Base-by-base conservation (phyloP, 2,329 filamentous ascomycete genomes). In the Cladosporium sp. region DNA sequence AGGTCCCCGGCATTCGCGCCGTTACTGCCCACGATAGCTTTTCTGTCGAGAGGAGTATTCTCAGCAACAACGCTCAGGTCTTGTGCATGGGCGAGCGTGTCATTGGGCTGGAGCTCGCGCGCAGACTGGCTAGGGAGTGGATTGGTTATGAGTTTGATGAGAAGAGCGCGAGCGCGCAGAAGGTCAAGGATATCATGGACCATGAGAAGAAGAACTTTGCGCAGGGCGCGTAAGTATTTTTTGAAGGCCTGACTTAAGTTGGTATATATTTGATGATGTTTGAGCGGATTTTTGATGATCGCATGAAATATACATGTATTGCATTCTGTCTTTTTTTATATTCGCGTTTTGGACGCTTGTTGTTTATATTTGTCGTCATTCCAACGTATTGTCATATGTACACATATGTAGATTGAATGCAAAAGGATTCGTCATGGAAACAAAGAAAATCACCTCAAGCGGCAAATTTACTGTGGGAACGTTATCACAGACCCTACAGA, bases 11-110 rank as follows among this genome's bases (percentile, higher is more conserved):
- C 5, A 82, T 95, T 54, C 77, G 89, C 19, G 89, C 89, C n/a
- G 89, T 95, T 15, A 95, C 89, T 4, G 89, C 89, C 1, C 89
- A 95, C 68, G 89, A 95, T 66, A 85, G 83, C 58, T 95, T 91
- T 74, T 85, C 80, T 50, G 88, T 95, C 5, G 89, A 95, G 77
- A 74, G 88, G 43, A 83, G 86, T 17, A 80, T 95, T 9, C 71
- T 92, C 62, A 89, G 85, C 72, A 95, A 95, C 68, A 85, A 95
- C 66, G 88, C 88, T 3, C 89, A 95, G 71, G 88, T 95, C 27
- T 72, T 95, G 55, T 95, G 89, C 67, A 85, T 95, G 76, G 89
- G 89, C 0, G 86, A 95, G 78, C 75, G 89, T 18, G 89, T 95
- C 0, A 80, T 95, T 39, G 89, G 89, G 0, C 67, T 93, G 42